Percentiles rank a stretch among this genome's conserved stretches.
Conservation (phyloP, 192 early-diverging fungal species). For the Coemansia sp. region DNA sequence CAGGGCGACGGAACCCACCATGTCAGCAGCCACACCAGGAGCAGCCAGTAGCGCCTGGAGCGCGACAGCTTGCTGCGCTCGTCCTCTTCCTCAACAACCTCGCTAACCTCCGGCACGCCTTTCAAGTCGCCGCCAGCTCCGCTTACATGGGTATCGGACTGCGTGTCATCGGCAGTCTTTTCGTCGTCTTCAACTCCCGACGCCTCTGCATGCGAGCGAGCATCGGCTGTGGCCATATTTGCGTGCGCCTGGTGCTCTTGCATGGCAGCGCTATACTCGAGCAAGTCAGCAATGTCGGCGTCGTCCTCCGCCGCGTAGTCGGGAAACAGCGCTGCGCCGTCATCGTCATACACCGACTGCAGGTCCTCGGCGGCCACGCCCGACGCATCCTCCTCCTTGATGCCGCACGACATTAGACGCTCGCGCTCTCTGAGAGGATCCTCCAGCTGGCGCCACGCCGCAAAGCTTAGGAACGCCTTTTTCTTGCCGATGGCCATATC, state of each 20-base stretch:
- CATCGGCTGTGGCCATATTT: constrained; percentile 9
- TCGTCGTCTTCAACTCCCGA: constrained; percentile 34
- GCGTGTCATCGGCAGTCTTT: constrained; percentile 36
- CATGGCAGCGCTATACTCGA: constrained; percentile 41
- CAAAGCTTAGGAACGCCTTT: constrained; percentile 71
- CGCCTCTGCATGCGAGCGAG: constrained; percentile 5
- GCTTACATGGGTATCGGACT: constrained; percentile 14
- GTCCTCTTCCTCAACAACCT: constrained; percentile 50
- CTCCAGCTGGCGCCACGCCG: constrained; percentile 80
- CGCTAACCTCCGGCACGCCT: constrained; percentile 18
- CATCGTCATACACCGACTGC: constrained; percentile 50
- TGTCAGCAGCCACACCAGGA: constrained; percentile 67
- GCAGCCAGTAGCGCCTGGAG: constrained; percentile 69
- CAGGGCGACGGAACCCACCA: constrained; percentile 75
- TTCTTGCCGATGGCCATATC: constrained; percentile 60
- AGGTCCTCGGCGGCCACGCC: constrained; percentile 33
- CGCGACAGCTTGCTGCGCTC: constrained; percentile 39
- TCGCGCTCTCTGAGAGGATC: constrained; percentile 70
- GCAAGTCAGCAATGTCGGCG: constrained; percentile 40
- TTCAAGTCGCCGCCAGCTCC: constrained; percentile 35
- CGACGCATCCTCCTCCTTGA: constrained; percentile 25
- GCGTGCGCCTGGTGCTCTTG: constrained; percentile 39
- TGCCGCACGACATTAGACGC: constrained; percentile 49
- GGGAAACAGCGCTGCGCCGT: constrained; percentile 37
- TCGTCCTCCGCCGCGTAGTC: constrained; percentile 31